These are phyloP conservation scores for Aurantiochytrium sp. DNA, from an alignment of 108 stramenopile genomes.

Conservation along the genomic window DNA sequence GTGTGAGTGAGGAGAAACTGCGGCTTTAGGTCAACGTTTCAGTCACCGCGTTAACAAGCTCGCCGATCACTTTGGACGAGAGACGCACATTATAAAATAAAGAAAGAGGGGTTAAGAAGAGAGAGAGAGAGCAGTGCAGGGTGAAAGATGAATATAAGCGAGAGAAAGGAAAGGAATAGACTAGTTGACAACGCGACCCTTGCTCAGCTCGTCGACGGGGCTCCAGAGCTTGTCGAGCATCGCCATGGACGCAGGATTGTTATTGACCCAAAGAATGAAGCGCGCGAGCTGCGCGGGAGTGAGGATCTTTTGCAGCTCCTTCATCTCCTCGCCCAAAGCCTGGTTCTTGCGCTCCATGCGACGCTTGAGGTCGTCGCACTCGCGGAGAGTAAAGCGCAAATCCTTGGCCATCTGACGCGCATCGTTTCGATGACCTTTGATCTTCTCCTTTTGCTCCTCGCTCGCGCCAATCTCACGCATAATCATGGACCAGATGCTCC, in stretches of 20 bases:
- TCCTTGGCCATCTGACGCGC: neutral
- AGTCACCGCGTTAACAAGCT: too few relatives aligned
- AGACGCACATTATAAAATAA: too few relatives aligned
- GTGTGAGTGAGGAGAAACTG: too few relatives aligned
- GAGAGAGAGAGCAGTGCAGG: too few relatives aligned
- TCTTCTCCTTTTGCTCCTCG: constrained; percentile 15
- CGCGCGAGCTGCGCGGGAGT: constrained; percentile 79
- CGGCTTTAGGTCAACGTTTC: too few relatives aligned
- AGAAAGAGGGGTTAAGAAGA: too few relatives aligned
- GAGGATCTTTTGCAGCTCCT: constrained; percentile 63
- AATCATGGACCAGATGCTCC: neutral
- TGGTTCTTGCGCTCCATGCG: constrained; percentile 37
- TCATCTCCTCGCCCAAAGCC: constrained; percentile 71
- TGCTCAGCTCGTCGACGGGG: constrained; percentile 15
- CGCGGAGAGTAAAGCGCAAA: neutral
- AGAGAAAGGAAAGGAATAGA: too few relatives aligned
- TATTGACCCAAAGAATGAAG: constrained; percentile 82
- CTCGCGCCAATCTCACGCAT: constrained; percentile 4
- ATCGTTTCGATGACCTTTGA: neutral
- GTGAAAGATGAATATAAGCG: too few relatives aligned
- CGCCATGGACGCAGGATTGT: constrained; percentile 81
- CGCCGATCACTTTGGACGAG: too few relatives aligned
- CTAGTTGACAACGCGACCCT: neutral
- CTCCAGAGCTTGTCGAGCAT: constrained; percentile 89
- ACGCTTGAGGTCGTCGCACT: constrained; percentile 13